Evolutionary conservation across 2,329 filamentous ascomycete species (phyloP).

Genomic region (Calonectria henricotiae): DNA sequence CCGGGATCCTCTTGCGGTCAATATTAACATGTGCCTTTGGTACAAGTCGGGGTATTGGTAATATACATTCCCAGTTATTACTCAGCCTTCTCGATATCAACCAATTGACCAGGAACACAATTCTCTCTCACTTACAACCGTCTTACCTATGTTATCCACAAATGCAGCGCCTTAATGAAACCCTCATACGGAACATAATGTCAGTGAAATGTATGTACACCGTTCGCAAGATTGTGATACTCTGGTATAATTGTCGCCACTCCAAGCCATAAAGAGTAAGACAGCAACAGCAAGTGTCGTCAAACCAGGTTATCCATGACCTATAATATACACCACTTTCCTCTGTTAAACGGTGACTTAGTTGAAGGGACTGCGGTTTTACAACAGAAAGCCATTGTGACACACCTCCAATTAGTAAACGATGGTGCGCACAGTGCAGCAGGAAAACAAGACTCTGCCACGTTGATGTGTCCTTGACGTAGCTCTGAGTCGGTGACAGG

Average conservation of each 20-base stretch:
- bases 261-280: neutral
- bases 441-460: neutral
- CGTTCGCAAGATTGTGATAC: neutral
- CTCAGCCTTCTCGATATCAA: neutral
- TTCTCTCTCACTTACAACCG: neutral
- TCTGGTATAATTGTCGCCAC: neutral
- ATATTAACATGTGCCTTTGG: constrained; percentile 14
- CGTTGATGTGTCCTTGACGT: neutral
- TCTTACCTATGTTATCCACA: constrained; percentile 3
- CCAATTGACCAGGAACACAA: constrained; percentile 7
- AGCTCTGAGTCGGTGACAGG: neutral
- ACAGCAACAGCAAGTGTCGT: neutral
- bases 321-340: neutral
- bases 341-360: neutral
- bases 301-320: neutral
- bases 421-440: neutral
- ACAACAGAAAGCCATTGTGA: neutral
- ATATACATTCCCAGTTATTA: neutral
- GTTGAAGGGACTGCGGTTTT: neutral
- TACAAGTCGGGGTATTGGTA: neutral
- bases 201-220: neutral
- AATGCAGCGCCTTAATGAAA: constrained; percentile 6
- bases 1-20: constrained; percentile 6
- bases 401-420: neutral
- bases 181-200: neutral